Evolutionary conservation across 495 filamentous ascomycete species (phyloP).

Genomic region (Tuber magnatum): DNA sequence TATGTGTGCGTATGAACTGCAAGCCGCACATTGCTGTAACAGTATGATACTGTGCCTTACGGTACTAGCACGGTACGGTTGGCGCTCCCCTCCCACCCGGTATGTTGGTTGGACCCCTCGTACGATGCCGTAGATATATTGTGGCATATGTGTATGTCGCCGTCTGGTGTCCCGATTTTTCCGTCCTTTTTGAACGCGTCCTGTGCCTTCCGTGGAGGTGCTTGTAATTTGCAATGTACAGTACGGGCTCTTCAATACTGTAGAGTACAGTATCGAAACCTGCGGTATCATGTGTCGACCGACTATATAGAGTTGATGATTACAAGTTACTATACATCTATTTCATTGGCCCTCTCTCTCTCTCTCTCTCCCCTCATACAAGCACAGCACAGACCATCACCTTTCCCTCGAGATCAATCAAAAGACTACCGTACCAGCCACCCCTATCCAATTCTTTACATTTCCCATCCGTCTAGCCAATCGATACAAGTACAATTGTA

Average conservation of each 20-base stretch:
- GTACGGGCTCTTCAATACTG: too few species aligned
- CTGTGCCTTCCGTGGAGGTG: background rate
- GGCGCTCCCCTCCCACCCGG: background rate
- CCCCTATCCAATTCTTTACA: background rate
- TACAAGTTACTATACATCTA: too few species aligned
- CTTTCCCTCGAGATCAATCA: background rate
- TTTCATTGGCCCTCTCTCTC: too few species aligned
- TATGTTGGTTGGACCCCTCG: background rate
- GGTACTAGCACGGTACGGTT: background rate
- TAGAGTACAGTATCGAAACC: too few species aligned
- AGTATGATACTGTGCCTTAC: too few species aligned
- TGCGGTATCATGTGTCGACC: too few species aligned
- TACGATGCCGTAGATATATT: background rate
- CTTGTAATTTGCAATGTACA: background rate
- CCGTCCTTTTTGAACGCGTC: background rate
- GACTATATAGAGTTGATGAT: too few species aligned
- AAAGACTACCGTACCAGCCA: background rate
- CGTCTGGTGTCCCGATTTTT: background rate
- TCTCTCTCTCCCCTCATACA: background rate
- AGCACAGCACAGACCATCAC: background rate
- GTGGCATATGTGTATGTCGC: background rate
- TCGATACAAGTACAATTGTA: too few species aligned
- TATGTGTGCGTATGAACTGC: background rate
- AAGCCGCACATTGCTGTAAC: background rate
- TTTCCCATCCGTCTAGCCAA: background rate